Base-by-base conservation (phyloP, 441 rosid species). In the Bruguiera hainesii region DNA sequence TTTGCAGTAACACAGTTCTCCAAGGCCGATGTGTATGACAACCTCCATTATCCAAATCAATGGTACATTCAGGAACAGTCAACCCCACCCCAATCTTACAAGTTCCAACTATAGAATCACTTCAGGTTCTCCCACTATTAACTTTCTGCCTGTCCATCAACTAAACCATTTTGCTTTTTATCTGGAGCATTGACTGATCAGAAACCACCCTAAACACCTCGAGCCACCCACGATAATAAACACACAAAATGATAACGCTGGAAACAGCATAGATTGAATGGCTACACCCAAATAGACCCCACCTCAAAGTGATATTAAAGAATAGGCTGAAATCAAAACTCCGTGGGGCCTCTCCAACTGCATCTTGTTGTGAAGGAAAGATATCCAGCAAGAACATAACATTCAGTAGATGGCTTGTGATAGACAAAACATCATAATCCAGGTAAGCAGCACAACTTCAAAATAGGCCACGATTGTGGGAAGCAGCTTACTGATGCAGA, bases 321-420 rank as follows among this genome's bases (percentile, higher is more conserved):
- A 28, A 28, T 18, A 18, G 29, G 61, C 63, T 48, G 52, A 71
- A 31, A 70, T 56, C 18, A 1, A 52, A 51, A 16, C 63, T 29
- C 56, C 29, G 10, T 2, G 19, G 21, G n/a, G 39, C 46, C 72
- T 48, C 48, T 26, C 60, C 30, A 55, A 42, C 48, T 1, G 52
- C 39, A 49, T 61, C 51, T 39, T 63, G 20, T 51, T 13, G 26
- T 52, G 39, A 31, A 33, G 16, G 50, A 56, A 19, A 13, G 58
- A 67, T 57, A 60, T 37, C 13, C 49, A 61, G 64, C 58, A 53
- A 60, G 46, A 64, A 56, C 19, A 53, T 20, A 18, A 37, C 11
- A 48, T 50, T 48, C 56, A 67, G 35, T 11, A 52, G 67, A 75
- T 61, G 37, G 55, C 68, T 28, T 11, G 49, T 18, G 30, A 28